Evolutionary conservation across 1,139 yeast species (phyloP), one percentile per base, ranked within the genome.

Genomic region (Kluyveromyces sp.): DNA sequence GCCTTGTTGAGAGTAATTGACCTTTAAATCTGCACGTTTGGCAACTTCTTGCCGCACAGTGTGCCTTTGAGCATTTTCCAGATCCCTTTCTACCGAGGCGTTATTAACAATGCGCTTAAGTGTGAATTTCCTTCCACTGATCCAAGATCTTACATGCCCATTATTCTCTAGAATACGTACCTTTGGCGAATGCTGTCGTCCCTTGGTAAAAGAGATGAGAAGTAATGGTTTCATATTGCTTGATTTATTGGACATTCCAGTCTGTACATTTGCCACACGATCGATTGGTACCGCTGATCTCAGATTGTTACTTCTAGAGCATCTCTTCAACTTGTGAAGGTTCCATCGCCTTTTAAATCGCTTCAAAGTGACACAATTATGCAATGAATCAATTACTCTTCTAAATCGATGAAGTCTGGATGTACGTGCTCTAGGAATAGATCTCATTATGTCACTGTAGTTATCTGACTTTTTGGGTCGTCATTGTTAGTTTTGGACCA

Each of bases 361-460:
- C 19, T 52, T 47, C 17, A 54, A 44, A 19, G 49, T 49, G 38
- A 53, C 30, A 41, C 39, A 26, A 43, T 49, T 43, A 43, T 51
- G 44, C 42, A 45, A 28, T 46, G 46, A 33, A 34, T 46, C 43
- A 8, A 46, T 26, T 39, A 36, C 41, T 34, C 45, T 46, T 41
- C 49, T 47, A 26, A 50, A 34, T 35, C 35, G 36, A 28, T 52
- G 46, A 13, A 53, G 43, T 33, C 45, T 56, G 1, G 63, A 55
- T 34, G 46, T 55, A 41, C 64, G 52, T 11, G 59, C 59, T 3
- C 54, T 53, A 4, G 65, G 65, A 31, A 62, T 62, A 9, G 61
- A 63, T 44, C 64, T 56, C 65, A 61, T 61, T 2, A 19, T 33
- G 17, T 13, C 35, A 17, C 20, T 35, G 16, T 18, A 35, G 29